A percentile compares a stretch with the other conserved stretches of the same genome.
Conservation (phyloP, 805 yeast genomes). For the Komagataella pastoris region DNA sequence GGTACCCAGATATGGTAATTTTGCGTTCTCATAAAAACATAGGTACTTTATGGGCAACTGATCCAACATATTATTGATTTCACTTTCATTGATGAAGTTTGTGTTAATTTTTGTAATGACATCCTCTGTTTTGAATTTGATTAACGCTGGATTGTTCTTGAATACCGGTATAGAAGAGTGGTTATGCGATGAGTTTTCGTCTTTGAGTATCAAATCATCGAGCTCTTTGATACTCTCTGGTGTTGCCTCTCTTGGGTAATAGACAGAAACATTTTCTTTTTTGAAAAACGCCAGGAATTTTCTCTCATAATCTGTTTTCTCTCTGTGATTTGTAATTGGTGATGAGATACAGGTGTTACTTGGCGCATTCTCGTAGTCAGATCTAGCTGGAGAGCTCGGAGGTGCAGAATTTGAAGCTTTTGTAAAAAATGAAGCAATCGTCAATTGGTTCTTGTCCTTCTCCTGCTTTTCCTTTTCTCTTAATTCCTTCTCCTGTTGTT, state of each 20-base stretch:
- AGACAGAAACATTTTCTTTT: conserved; percentile 18
- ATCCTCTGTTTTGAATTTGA: conserved; percentile 12
- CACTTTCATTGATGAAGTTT: conserved; percentile 19
- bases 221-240: background rate
- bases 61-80: conserved; percentile 14
- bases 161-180: background rate
- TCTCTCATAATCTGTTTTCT: conserved; percentile 17
- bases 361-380: background rate
- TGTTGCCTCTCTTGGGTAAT: conserved; percentile 1
- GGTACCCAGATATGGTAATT: conserved; percentile 22
- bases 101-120: conserved; percentile 18
- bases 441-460: conserved; percentile 8
- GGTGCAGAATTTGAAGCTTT: background rate
- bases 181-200: background rate
- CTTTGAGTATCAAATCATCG: background rate
- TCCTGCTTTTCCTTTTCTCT: conserved; percentile 7
- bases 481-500: conserved; percentile 6
- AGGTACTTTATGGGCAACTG: conserved; percentile 20
- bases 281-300: conserved; percentile 23
- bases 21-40: conserved; percentile 25
- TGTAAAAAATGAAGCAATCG: conserved; percentile 18
- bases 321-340: background rate
- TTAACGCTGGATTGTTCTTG: conserved; percentile 1
- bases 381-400: background rate
- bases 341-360: background rate